A percentile compares a stretch with the other conserved stretches of the same genome.
Conservation (phyloP, 768 basidiomycete species). For the Dacryopinax primogenitus region DNA sequence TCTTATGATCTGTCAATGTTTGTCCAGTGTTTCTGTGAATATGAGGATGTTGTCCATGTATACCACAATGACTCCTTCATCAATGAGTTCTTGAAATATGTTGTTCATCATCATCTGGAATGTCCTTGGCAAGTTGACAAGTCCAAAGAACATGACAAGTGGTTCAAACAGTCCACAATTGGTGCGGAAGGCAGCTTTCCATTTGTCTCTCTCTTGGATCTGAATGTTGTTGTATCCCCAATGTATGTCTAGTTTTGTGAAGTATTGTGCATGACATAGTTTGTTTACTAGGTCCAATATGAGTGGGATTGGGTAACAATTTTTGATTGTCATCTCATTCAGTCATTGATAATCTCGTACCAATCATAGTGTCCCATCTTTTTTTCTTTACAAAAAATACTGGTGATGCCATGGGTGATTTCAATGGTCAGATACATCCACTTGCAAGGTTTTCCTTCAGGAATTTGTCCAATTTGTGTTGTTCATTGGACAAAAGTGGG, state of each 20-base stretch:
- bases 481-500: constrained; percentile 20
- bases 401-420: constrained; percentile 17
- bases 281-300: not conserved
- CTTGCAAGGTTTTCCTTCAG: constrained; percentile 21
- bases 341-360: not conserved
- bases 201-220: constrained; percentile 8
- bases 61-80: not conserved
- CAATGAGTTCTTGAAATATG: not conserved
- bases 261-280: not conserved
- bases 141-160: not conserved
- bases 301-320: not conserved
- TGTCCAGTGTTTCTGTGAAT: not conserved
- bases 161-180: not conserved
- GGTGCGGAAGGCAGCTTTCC: constrained; percentile 9
- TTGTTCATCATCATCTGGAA: constrained; percentile 8
- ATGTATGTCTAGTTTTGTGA: not conserved
- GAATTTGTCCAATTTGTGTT: constrained; percentile 19
- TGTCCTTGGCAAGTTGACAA: constrained; percentile 6
- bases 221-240: constrained; percentile 12
- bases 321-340: not conserved
- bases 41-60: not conserved
- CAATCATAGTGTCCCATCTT: not conserved
- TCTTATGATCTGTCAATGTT: not conserved
- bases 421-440: constrained; percentile 18
- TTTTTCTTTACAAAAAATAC: not conserved